Conservation (phyloP, 2,329 filamentous ascomycete genomes). For the Didymosphaeria variabile region DNA sequence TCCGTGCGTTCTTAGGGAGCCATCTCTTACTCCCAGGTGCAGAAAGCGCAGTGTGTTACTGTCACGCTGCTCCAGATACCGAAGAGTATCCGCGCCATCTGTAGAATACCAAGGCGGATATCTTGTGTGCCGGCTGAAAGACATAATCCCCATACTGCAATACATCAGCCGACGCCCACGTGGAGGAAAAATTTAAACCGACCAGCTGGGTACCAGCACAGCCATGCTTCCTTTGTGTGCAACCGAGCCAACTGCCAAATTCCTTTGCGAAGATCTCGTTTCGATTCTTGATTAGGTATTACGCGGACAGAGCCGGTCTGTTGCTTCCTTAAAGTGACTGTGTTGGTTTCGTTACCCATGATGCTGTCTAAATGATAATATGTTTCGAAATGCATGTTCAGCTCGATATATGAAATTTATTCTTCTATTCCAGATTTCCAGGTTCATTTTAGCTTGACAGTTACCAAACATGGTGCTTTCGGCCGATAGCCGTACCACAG, state of each 20-base stretch:
- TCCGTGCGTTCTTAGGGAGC: not conserved
- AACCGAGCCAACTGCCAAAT: not conserved
- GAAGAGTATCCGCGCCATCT: not conserved
- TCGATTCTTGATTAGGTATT: not conserved
- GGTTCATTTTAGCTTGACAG: not conserved
- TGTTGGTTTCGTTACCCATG: not conserved
- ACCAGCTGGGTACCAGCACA: constrained; percentile 1
- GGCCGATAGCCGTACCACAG: not conserved
- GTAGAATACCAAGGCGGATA: not conserved
- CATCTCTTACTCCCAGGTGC: not conserved
- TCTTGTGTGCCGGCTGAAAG: not conserved
- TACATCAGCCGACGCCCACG: not conserved
- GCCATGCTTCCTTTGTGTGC: not conserved
- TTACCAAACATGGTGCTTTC: not conserved
- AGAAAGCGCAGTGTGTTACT: not conserved
- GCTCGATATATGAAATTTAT: not conserved
- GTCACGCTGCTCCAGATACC: not conserved
- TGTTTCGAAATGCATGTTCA: not conserved
- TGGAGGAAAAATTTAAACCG: not conserved
- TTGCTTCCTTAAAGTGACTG: not conserved
- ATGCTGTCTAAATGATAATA: not conserved
- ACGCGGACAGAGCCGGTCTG: not conserved
- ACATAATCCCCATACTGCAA: constrained; percentile 1
- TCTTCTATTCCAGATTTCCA: not conserved
- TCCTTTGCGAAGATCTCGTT: not conserved